A percentile compares a stretch with the other conserved stretches of the same genome.
Evolutionary conservation across 2,329 filamentous ascomycete genomes (phyloP).

Genomic region (Alternaria metachromatica): DNA sequence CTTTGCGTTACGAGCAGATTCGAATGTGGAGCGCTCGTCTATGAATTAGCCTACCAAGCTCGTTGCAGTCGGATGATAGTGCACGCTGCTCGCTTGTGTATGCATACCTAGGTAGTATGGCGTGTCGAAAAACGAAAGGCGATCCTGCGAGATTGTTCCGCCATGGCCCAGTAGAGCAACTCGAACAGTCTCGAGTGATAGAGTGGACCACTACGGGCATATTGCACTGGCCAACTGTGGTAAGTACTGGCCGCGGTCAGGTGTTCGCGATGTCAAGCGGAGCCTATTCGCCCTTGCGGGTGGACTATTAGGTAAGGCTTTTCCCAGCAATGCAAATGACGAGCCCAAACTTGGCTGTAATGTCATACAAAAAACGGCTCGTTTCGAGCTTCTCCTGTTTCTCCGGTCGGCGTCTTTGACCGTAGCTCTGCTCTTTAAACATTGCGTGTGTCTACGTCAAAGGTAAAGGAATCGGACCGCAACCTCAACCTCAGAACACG

Average conservation of each 20-base stretch:
- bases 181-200: conserved; percentile 14
- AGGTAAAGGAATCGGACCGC: conserved; percentile 10
- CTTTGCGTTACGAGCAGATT: conserved; percentile 25
- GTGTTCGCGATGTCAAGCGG: conserved; percentile 39
- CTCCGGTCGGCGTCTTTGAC: conserved; percentile 31
- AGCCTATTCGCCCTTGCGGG: conserved; percentile 39
- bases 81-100: conserved; percentile 15
- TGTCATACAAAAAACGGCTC: conserved; percentile 34
- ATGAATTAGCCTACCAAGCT: conserved; percentile 21
- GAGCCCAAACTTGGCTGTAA: conserved; percentile 28
- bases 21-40: conserved; percentile 24
- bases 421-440: conserved; percentile 8
- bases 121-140: conserved; percentile 3
- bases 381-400: conserved; percentile 42
- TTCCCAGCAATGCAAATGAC: conserved; percentile 36
- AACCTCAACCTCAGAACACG: conserved; percentile 5
- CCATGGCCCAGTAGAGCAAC: conserved; percentile 6
- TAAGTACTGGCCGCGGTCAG: conserved; percentile 29
- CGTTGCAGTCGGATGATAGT: conserved; percentile 12
- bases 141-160: conserved; percentile 8
- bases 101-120: neutral
- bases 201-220: conserved; percentile 25
- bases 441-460: conserved; percentile 13
- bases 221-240: conserved; percentile 23
- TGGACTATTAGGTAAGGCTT: conserved; percentile 47